phyloP scores from a whole-genome alignment of 257 asterid genomes.

The Salvia hispanica region DNA sequence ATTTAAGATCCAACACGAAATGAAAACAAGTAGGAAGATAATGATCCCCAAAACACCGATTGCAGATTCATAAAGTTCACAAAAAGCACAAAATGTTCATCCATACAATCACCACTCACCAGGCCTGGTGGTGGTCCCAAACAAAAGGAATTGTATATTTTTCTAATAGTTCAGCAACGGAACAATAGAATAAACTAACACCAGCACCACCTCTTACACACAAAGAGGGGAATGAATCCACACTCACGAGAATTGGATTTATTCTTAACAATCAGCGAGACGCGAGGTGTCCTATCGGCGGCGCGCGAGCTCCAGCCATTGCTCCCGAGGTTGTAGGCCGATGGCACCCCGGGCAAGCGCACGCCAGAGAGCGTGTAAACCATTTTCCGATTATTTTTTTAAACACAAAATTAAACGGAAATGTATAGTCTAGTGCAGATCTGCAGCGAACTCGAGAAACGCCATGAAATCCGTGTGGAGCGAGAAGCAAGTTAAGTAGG shows the following conservation, averaged over 20 bases:
- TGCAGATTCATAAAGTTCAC: conserved; percentile 4
- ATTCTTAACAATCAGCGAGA: conserved; percentile 40
- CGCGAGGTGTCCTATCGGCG: conserved; percentile 34
- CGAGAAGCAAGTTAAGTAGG: background rate
- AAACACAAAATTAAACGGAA: background rate
- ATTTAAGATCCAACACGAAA: conserved; percentile 16
- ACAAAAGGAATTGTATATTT: background rate
- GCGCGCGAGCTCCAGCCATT: conserved; percentile 37
- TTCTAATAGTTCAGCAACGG: background rate
- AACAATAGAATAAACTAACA: conserved; percentile 1
- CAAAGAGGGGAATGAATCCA: background rate
- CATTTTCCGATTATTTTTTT: conserved; percentile 38
- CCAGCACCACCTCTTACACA: background rate
- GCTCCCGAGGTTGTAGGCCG: conserved; percentile 43
- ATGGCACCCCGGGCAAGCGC: conserved; percentile 58
- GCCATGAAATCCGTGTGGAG: too few species aligned
- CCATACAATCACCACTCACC: background rate
- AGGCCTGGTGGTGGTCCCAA: conserved; percentile 1
- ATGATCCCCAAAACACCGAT: conserved; percentile 13
- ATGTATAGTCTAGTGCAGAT: conserved; percentile 21
- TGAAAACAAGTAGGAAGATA: background rate
- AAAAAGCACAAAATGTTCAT: background rate
- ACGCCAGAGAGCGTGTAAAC: conserved; percentile 68
- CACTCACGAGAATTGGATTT: conserved; percentile 50
- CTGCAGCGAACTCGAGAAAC: conserved; percentile 41